Evolutionary conservation across 1,284 basidiomycete genomes (phyloP), one percentile per base, ranked within the genome.

Genomic region (Rhodotorula sp.): DNA sequence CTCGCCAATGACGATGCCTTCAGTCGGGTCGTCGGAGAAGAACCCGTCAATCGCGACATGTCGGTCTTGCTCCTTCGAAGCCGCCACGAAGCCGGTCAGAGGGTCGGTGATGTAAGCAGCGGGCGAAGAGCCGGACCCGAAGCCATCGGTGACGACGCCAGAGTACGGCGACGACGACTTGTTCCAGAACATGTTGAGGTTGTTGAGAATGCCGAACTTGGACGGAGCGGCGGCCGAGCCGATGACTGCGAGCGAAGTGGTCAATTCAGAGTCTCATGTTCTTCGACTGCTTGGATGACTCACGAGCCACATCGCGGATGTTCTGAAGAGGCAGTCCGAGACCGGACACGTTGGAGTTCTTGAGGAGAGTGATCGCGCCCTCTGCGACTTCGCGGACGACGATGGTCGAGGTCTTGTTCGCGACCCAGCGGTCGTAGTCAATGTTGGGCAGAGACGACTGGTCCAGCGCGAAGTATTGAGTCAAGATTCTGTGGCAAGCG

Each of bases 301-400:
- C 45, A 64, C 55, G 49, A 23, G 66, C 43, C 31, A 68, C 26
- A 49, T 65, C 63, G 21, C 56, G 69, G 15, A 6, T 81, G 83
- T 72, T 81, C 3, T 81, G 83, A 23, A 93, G 82, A 2, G 90
- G 90, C 1, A 92, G 82, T 2, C 83, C 81, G 3, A 84, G 83
- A 2, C 10, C 14, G 34, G 52, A 12, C 12, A 38, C 45, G 16
- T 43, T 55, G 34, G 61, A 50, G 79, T 92, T 92, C 83, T 92
- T 92, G 64, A 92, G 84, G 26, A 93, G 81, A 18, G 92, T 87
- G 1, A 87, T 89, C 0, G 87, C 88, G 0, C 89, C 87, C 0
- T 85, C 85, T n/a, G 89, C 91, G 48, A 94, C 87, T 78, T 89
- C 84, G 43, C 90, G 85, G 18, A 74, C 73, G 49, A 76, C 74